phyloP scores from a whole-genome alignment of 2,329 filamentous ascomycete genomes.

The Anthostomella pinea region DNA sequence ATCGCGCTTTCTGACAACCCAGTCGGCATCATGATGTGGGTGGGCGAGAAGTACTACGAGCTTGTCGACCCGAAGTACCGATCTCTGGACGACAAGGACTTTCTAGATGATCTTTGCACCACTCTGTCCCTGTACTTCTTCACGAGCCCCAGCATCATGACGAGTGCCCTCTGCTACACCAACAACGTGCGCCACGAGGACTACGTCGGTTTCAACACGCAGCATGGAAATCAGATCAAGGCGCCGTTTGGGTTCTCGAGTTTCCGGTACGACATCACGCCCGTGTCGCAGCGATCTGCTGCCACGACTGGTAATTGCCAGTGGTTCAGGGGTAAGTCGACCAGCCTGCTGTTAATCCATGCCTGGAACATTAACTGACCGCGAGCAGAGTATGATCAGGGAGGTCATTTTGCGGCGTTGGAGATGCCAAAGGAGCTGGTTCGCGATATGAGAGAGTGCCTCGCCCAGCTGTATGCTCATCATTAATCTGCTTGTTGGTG shows the following conservation, averaged over 20 bases:
- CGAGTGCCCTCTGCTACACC: conserved; percentile 16
- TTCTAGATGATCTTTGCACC: conserved; percentile 16
- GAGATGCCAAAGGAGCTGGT: conserved; percentile 3
- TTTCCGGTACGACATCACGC: conserved; percentile 14
- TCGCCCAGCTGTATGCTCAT: background rate
- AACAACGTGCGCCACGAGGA: conserved; percentile 15
- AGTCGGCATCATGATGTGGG: conserved; percentile 40
- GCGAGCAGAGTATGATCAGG: conserved; percentile 16
- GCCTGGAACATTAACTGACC: background rate
- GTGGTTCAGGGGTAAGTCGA: conserved; percentile 16
- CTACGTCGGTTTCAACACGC: conserved; percentile 10
- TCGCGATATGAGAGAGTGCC: background rate
- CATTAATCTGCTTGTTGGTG: background rate
- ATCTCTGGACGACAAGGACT: conserved; percentile 10
- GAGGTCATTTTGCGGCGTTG: conserved; percentile 19
- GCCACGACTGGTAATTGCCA: conserved; percentile 16
- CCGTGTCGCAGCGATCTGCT: conserved; percentile 11
- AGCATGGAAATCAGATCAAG: conserved; percentile 16
- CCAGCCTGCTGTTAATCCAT: background rate
- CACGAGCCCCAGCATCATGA: conserved; percentile 19
- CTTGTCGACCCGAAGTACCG: conserved; percentile 10
- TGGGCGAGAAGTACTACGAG: conserved; percentile 38
- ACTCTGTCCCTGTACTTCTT: conserved; percentile 25
- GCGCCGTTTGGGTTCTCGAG: conserved; percentile 17
- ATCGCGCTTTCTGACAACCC: conserved; percentile 41